Evolutionary conservation across 495 filamentous ascomycete genomes (phyloP).

Genomic region (Glarea lozoyensis): DNA sequence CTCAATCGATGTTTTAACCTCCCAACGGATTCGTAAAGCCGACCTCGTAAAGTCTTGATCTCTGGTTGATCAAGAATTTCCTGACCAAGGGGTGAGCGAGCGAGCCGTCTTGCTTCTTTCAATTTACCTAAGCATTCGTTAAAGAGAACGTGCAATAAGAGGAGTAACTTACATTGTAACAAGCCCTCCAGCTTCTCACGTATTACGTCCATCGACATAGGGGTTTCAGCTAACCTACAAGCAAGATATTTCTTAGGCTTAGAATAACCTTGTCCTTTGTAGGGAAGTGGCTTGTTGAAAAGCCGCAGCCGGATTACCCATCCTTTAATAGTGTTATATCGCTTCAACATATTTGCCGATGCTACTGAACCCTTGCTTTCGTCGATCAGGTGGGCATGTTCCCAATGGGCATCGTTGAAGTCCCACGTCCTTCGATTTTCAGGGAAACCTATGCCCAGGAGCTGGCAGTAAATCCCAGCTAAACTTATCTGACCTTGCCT

Average conservation of each 20-base stretch:
- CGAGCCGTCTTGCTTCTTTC: constrained; percentile 8
- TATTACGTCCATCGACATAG: constrained; percentile 4
- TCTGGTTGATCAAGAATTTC: constrained; percentile 11
- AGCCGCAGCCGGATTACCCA: constrained; percentile 5
- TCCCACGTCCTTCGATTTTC: constrained; percentile 5
- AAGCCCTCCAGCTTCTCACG: constrained; percentile 12
- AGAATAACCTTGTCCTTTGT: constrained; percentile 6
- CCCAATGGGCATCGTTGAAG: constrained; percentile 10
- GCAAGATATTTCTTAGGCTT: constrained; percentile 10
- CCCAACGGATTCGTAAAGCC: constrained; percentile 8
- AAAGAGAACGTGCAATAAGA: too few relatives aligned
- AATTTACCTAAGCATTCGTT: constrained; percentile 12
- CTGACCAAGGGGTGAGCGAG: constrained; percentile 10
- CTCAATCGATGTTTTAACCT: constrained; percentile 10
- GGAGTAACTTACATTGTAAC: constrained; percentile 10
- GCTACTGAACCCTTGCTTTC: constrained; percentile 8
- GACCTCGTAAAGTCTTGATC: constrained; percentile 10
- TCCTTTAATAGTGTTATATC: constrained; percentile 8
- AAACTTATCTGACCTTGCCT: constrained; percentile 7
- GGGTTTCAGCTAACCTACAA: constrained; percentile 12
- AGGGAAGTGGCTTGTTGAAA: constrained; percentile 7
- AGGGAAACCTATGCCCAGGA: constrained; percentile 10
- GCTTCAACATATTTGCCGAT: constrained; percentile 6
- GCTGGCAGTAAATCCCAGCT: constrained; percentile 8
- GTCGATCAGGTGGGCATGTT: background rate